phyloP scores from a whole-genome alignment of 106 monocot species.

The Phalaenopsis equestris region DNA sequence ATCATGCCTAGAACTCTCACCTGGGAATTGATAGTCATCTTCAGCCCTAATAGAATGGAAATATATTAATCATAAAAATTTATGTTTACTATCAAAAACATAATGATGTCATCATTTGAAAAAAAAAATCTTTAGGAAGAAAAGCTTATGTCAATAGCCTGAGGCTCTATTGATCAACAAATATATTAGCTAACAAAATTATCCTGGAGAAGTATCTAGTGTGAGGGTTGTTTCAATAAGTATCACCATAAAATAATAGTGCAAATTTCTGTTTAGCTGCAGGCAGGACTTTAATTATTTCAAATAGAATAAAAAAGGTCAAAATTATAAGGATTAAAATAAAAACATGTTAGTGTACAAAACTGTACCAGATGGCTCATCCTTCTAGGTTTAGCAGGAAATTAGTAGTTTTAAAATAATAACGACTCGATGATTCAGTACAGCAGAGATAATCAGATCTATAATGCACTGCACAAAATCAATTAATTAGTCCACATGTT shows the following conservation, averaged over 20 bases:
- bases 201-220: neutral
- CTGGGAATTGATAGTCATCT: constrained; percentile 28
- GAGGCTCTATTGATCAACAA: neutral
- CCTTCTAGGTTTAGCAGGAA: neutral
- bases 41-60: constrained; percentile 21
- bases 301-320: neutral
- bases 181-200: neutral
- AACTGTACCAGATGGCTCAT: neutral
- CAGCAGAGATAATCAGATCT: neutral
- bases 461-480: neutral
- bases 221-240: neutral
- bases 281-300: neutral
- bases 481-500: neutral
- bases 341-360: neutral
- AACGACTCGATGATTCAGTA: neutral
- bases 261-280: neutral
- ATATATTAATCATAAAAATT: neutral
- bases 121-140: neutral
- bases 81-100: neutral
- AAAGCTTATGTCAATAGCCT: neutral
- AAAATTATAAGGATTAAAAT: neutral
- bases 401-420: neutral
- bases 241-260: neutral
- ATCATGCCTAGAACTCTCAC: constrained; percentile 58
- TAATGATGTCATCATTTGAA: neutral